Base-by-base conservation (phyloP, 2,329 filamentous ascomycete genomes). In the Aspergillus fumigatiaffinis region DNA sequence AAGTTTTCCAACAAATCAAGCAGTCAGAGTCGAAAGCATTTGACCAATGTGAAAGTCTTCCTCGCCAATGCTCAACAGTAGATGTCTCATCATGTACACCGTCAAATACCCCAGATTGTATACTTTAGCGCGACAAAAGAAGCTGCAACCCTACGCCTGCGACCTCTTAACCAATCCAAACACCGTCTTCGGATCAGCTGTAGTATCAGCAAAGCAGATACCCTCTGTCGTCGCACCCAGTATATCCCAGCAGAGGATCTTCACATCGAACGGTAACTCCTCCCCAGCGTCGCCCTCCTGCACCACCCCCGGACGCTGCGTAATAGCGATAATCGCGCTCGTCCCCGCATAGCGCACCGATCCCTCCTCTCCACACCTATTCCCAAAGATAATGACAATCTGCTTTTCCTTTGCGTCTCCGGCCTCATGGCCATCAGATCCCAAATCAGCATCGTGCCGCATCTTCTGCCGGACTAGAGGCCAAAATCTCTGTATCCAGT, bases 401-500 rank as follows among this genome's bases (percentile, higher is more conserved):
- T 75, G 75, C 56, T 72, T 72, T 21, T 62, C 59, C 7, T 50
- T 48, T 9, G 59, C 63, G 28, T 4, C 6, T 38, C 14, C 32
- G 32, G 52, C 58, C 5, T 57, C 61, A 7, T 56, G 57, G 21
- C 61, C 65, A 53, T 73, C 70, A 20, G 68, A 54, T 17, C 23
- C 44, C 5, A 26, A 7, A 50, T 71, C 65, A 21, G 57, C 57
- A 9, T 58, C 58, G 58, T 72, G 69, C 20, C 54, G 53, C 66
- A 73, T 71, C 29, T 56, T 65, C 53, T 67, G 67, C 41, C 68
- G 65, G n/a, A 80, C 57, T 8, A 81, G 67, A 1, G 85, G 85
- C 67, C 78, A 76, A 57, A 87, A 82, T 46, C 85, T 72, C 68
- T 82, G 79, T 21, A 87, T 71, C 85, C 85, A 88, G 67, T 87